Percentiles rank a stretch among this genome's conserved stretches.
phyloP scores from a whole-genome alignment of 306 rosid species.

The Cicer chorassanicum region DNA sequence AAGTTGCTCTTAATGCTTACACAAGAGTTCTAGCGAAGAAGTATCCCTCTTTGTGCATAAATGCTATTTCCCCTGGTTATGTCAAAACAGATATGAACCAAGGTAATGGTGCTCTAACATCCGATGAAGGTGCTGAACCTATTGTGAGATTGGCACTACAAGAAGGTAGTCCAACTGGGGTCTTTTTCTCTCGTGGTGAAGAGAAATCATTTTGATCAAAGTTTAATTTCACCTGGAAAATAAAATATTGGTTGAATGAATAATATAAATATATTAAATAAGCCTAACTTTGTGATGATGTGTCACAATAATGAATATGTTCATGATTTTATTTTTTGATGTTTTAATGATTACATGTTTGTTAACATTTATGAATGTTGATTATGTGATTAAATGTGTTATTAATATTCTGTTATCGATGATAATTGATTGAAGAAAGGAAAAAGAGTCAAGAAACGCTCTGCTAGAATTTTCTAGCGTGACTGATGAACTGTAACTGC shows the following conservation, averaged over 20 bases:
- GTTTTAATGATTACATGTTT: too few species aligned
- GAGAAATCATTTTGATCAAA: constrained; percentile 42
- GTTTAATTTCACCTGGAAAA: neutral
- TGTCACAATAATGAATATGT: too few species aligned
- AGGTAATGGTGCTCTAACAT: constrained; percentile 45
- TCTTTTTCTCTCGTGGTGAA: constrained; percentile 37
- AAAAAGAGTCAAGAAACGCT: too few species aligned
- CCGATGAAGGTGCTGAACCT: constrained; percentile 64
- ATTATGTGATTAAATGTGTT: too few species aligned
- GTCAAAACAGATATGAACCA: constrained; percentile 49
- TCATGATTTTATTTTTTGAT: too few species aligned
- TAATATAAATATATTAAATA: neutral
- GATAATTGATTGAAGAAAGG: too few species aligned
- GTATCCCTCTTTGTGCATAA: constrained; percentile 38
- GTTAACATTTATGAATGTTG: too few species aligned
- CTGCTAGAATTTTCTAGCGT: too few species aligned
- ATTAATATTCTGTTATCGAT: too few species aligned
- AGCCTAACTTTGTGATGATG: neutral
- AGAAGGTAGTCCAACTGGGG: constrained; percentile 43
- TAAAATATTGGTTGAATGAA: neutral
- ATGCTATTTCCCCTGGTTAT: constrained; percentile 56
- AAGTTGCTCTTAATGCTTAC: constrained; percentile 57
- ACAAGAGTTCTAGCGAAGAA: constrained; percentile 60
- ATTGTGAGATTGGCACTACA: constrained; percentile 57
- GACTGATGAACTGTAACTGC: too few species aligned